Evolutionary conservation across 768 basidiomycete genomes (phyloP), one percentile per base, ranked within the genome.

Genomic region (Phylloporus arenicola): DNA sequence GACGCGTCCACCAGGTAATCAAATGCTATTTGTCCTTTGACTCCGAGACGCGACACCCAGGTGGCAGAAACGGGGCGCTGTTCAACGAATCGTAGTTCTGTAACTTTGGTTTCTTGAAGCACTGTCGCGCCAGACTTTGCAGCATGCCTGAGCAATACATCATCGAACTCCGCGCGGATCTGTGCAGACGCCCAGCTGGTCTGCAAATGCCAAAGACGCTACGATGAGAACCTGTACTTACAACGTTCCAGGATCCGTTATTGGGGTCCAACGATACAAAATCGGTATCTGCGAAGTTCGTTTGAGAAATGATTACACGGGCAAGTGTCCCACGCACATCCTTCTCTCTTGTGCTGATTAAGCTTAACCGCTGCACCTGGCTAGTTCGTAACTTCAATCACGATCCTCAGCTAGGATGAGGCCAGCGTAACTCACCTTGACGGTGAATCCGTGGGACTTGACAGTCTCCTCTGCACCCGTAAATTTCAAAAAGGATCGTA

Each of bases 341-440:
- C 51, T 52, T 55, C 54, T 2, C 54, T 47, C 37, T 56, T 56
- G 45, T 56, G 45, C 30, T 53, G 55, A 25, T 53, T 53, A 3
- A 56, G 34, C 45, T 49, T 47, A 5, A 54, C 12, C 9, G 50
- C 54, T n/a, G 50, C 46, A 3, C 50, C 54, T 14, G 54, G 54
- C 50, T 54, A 4, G 7, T 39, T 29, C 1, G 3, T n/a, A 37
- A 42, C 14, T 22, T 47, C 25, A 39, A 35, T 16, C n/a, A 47
- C 17, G 22, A 19, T 12, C 8, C 10, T 17, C 7, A 2, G n/a
- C n/a, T n/a, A 19, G 7, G n/a, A 48, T 13, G 2, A 8, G 27
- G 27, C 27, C 6, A 10, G 27, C 27, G 13, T 8, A 16, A 27
- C 54, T 4, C 8, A 57, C 51, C 48, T 57, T 57, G 25, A 45